Evolutionary conservation across 179 eudicot species (phyloP).

Genomic region (Silene vulgaris): DNA sequence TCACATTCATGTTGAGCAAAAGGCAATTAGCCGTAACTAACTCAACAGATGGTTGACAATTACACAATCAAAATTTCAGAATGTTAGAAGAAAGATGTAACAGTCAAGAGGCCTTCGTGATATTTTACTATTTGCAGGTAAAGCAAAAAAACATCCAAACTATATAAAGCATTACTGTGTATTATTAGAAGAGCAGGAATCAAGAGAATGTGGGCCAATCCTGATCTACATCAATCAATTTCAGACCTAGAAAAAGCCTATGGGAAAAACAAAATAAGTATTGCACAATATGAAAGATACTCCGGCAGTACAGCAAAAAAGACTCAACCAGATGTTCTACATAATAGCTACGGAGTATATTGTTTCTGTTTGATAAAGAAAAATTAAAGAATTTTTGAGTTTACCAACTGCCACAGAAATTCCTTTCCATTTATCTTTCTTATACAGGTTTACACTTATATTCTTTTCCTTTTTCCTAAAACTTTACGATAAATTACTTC

Average conservation of each 20-base stretch:
- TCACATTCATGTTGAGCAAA: neutral
- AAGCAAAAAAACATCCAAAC: too few species aligned
- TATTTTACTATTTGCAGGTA: too few species aligned
- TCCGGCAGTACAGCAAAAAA: neutral
- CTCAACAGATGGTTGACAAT: neutral
- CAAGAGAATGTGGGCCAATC: neutral
- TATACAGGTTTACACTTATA: too few species aligned
- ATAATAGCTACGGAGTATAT: neutral
- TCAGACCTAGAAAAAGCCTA: neutral
- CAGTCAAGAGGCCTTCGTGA: neutral
- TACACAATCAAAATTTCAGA: neutral
- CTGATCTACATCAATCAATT: neutral
- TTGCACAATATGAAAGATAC: neutral
- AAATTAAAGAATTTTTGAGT: neutral
- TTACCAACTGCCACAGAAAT: neutral
- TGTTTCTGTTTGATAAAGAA: neutral
- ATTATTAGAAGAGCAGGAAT: too few species aligned
- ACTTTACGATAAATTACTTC: neutral
- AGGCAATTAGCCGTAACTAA: neutral
- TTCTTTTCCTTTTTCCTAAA: too few species aligned
- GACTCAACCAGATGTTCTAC: conserved; percentile 7
- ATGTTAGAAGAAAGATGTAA: neutral
- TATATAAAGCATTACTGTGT: too few species aligned
- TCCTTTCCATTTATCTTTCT: neutral
- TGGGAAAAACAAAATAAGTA: neutral